Evolutionary conservation across 257 asterid genomes (phyloP).

Genomic region (Osmanthus fragrans): DNA sequence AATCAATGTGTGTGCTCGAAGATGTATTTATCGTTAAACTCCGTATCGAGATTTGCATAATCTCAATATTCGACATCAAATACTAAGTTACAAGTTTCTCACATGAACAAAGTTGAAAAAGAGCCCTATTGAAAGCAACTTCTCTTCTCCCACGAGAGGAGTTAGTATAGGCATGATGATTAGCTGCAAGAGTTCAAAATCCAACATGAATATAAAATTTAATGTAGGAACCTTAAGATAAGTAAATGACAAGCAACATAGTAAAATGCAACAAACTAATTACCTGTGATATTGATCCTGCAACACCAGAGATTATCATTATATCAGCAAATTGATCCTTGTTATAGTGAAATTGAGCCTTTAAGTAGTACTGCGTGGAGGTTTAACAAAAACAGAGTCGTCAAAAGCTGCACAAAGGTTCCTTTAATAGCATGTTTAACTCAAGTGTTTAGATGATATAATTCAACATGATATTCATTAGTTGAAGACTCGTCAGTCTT

Average conservation of each 20-base stretch:
- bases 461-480: background rate
- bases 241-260: background rate
- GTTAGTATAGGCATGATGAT: slow-evolving; percentile 76
- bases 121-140: slow-evolving; percentile 74
- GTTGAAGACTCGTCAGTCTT: too few species aligned
- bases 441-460: background rate
- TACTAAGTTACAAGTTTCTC: slow-evolving; percentile 5
- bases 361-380: slow-evolving; percentile 71
- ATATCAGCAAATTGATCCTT: slow-evolving; percentile 90
- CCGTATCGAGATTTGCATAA: background rate
- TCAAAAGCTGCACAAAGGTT: background rate
- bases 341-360: slow-evolving; percentile 85
- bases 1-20: background rate
- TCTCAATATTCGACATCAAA: too few species aligned
- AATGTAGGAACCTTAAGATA: background rate
- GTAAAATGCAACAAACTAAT: background rate
- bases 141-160: slow-evolving; percentile 76
- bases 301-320: slow-evolving; percentile 73
- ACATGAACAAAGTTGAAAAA: slow-evolving; percentile 65
- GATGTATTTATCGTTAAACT: too few species aligned
- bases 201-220: background rate
- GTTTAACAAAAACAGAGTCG: background rate
- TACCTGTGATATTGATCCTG: slow-evolving; percentile 87
- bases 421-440: background rate
- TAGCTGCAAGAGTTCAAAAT: slow-evolving; percentile 48